phyloP scores from a whole-genome alignment of 2,329 filamentous ascomycete genomes.

The Penicillium paneum region DNA sequence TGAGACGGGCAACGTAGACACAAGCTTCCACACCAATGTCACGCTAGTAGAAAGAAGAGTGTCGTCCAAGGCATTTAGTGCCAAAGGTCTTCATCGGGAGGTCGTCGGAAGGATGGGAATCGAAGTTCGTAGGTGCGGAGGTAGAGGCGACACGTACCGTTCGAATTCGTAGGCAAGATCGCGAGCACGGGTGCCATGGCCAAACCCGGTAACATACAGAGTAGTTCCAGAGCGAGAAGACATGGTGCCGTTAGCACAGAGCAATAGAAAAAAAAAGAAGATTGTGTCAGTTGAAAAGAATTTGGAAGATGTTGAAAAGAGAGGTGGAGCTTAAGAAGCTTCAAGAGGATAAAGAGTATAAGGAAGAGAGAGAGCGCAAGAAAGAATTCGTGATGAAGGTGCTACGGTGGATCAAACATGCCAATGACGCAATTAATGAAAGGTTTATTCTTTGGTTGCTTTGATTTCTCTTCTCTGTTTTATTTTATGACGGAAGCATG shows the following conservation, averaged over 20 bases:
- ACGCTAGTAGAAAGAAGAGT: constrained; percentile 3
- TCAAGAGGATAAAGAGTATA: constrained; percentile 5
- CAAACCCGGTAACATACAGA: constrained; percentile 98
- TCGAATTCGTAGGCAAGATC: constrained; percentile 99
- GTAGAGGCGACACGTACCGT: constrained; percentile 78
- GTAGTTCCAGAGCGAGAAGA: constrained; percentile 93
- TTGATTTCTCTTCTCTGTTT: not conserved
- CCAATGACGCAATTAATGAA: constrained; percentile 15
- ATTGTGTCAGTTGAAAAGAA: not conserved
- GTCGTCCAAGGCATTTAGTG: not conserved
- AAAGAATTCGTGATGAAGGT: constrained; percentile 8
- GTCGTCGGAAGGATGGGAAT: constrained; percentile 20
- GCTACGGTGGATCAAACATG: constrained; percentile 8
- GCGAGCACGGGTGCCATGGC: constrained; percentile 96
- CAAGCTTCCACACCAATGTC: constrained; percentile 3
- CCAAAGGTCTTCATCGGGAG: constrained; percentile 10
- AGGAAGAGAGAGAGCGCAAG: not conserved
- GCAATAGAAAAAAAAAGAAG: not conserved
- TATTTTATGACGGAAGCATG: not conserved
- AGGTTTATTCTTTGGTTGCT: not conserved
- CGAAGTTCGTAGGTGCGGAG: constrained; percentile 34
- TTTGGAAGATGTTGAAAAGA: not conserved
- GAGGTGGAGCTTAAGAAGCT: constrained; percentile 8
- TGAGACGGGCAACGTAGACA: constrained; percentile 5
- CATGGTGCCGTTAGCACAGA: constrained; percentile 53